These are phyloP conservation scores for Santalum album DNA, from an alignment of 164 flowering plant genomes.

Conservation along the genomic window DNA sequence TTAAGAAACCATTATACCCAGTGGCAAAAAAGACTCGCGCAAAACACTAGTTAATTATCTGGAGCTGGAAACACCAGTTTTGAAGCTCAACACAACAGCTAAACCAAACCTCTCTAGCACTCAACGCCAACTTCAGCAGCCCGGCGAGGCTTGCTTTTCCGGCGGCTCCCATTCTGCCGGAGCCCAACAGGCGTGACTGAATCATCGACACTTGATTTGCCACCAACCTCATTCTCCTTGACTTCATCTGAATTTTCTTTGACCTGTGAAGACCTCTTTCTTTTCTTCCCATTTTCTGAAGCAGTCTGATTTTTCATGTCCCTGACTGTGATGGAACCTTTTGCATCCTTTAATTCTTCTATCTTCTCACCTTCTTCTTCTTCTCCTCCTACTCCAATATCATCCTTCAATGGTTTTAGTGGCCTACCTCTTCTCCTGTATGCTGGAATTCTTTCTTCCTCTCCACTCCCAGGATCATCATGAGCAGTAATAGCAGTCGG, in stretches of 20 bases:
- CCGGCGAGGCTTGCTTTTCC: slow-evolving; percentile 73
- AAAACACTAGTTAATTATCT: slow-evolving; percentile 9
- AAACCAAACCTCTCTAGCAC: slow-evolving; percentile 40
- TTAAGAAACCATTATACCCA: slow-evolving; percentile 11
- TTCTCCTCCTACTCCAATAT: too few relatives aligned
- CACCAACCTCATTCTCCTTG: slow-evolving; percentile 43
- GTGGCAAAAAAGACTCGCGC: slow-evolving; percentile 18
- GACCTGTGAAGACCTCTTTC: slow-evolving; percentile 31
- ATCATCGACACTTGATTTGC: slow-evolving; percentile 31
- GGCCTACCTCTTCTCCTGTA: slow-evolving; percentile 76
- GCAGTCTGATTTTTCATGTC: slow-evolving; percentile 22
- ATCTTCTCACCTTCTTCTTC: slow-evolving; percentile 40
- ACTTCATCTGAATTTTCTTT: slow-evolving; percentile 36
- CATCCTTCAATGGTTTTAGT: slow-evolving; percentile 60
- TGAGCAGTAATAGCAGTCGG: slow-evolving; percentile 25
- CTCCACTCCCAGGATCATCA: slow-evolving; percentile 68
- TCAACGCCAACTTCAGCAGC: slow-evolving; percentile 83
- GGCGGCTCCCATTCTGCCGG: slow-evolving; percentile 55
- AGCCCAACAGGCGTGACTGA: slow-evolving; percentile 46
- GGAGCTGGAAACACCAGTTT: slow-evolving; percentile 6
- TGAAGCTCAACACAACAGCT: slow-evolving; percentile 4
- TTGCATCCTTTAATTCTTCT: slow-evolving; percentile 36
- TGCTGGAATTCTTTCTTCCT: slow-evolving; percentile 59
- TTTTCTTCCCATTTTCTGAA: slow-evolving; percentile 48
- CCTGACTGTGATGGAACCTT: slow-evolving; percentile 18